These are phyloP conservation scores for Flaveria bidentis DNA, from an alignment of 129 eudicot species.

Conservation along the genomic window DNA sequence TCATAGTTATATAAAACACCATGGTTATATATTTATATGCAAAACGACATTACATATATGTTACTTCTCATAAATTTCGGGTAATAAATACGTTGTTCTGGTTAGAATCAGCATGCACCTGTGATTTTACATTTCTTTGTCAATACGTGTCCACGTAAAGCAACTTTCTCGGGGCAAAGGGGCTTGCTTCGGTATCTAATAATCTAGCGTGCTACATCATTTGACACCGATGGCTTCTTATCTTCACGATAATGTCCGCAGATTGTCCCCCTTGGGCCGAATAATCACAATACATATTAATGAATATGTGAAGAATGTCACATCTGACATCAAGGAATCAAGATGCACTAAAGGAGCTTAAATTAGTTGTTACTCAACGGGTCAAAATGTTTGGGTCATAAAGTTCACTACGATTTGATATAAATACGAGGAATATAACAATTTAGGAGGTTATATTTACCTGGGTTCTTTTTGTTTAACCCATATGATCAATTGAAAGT, in stretches of 20 bases:
- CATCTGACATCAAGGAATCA: slow-evolving; percentile 20
- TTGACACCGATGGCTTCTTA: slow-evolving; percentile 33
- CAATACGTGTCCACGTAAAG: slow-evolving; percentile 34
- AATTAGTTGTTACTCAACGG: background rate
- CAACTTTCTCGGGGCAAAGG: slow-evolving; percentile 39
- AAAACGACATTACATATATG: slow-evolving; percentile 18
- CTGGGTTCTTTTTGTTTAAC: too few species aligned
- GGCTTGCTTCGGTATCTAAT: slow-evolving; percentile 32
- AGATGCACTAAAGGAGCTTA: background rate
- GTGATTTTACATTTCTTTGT: slow-evolving; percentile 12
- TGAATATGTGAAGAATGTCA: slow-evolving; percentile 31
- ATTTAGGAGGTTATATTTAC: too few species aligned
- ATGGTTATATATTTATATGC: slow-evolving; percentile 16
- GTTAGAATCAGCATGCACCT: background rate
- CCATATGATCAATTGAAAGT: too few species aligned
- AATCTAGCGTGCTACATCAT: slow-evolving; percentile 31
- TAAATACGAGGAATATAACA: too few species aligned
- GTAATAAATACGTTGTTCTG: slow-evolving; percentile 28
- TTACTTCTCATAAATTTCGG: slow-evolving; percentile 23
- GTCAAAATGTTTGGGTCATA: background rate
- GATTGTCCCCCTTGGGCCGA: slow-evolving; percentile 45
- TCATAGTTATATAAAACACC: background rate
- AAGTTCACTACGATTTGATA: background rate
- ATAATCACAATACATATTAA: slow-evolving; percentile 46
- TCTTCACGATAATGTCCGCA: slow-evolving; percentile 33